Evolutionary conservation across 805 yeast species (phyloP), one percentile per base, ranked within the genome.

Genomic region (Suhomyces pyralidae): DNA sequence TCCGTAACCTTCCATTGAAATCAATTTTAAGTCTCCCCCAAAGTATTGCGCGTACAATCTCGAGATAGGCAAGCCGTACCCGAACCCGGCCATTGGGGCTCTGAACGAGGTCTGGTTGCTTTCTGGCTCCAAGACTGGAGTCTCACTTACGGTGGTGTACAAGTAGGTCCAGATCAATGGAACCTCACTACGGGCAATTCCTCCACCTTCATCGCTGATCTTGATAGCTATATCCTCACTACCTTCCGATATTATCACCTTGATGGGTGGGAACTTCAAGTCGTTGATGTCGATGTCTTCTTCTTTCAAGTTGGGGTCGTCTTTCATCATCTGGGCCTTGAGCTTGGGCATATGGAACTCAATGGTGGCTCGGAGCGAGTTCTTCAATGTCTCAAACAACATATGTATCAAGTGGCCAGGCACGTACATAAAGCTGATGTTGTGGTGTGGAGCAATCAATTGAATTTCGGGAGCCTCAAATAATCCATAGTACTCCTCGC

Each of bases 61-160:
- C 46, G 94, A 86, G 51, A 91, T 84, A 1, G 97, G 96, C 60
- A 90, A 76, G 0, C 97, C 97, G 63, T 90, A 92, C 26, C 97
- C 97, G 59, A 88, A 86, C 0, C 97, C 97, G 49, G 96, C 96
- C 88, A 90, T 86, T 53, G 97, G 97, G 0, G 96, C 96, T 64
- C 82, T 81, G 71, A 88, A 86, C 53, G 85, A 87, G 20, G 83
- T 75, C 60, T 82, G 83, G 57, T 78, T 76, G 54, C 58, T 76
- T 40, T 83, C 86, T 2, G 81, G 79, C 54, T 84, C 89, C 47
- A 85, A 69, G 20, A 76, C 79, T 0, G 93, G 93, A 5, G 87
- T 80, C 49, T 83, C 79, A 59, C 84, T 83, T 46, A 91, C 96
- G 0, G 97, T 88, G 3, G 97, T 91, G 71, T 90, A 90, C 67